Percentiles rank a stretch among this genome's conserved stretches.
phyloP scores from a whole-genome alignment of 352 stramenopile species.

The Phytopythium cucurbitacearum region DNA sequence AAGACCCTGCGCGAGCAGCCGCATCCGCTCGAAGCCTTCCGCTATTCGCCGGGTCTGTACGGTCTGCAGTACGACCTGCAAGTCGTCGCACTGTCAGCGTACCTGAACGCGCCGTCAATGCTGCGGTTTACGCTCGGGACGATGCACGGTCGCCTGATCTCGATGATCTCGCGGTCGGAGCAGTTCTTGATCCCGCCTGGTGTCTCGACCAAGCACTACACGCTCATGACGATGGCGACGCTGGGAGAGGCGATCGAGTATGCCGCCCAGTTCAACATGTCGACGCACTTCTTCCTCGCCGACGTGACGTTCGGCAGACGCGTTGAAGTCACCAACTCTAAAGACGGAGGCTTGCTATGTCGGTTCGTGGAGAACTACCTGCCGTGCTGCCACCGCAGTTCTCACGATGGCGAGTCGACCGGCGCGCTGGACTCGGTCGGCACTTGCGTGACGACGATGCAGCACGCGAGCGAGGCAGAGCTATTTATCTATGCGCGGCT shows the following conservation, averaged over 20 bases:
- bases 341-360: conserved; percentile 29
- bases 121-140: conserved; percentile 39
- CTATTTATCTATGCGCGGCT: conserved; percentile 35
- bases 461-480: conserved; percentile 19
- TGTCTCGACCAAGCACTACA: conserved; percentile 23
- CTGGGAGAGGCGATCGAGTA: conserved; percentile 22
- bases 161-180: conserved; percentile 33
- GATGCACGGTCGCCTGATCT: conserved; percentile 35
- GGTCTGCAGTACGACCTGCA: conserved; percentile 46
- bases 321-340: conserved; percentile 21
- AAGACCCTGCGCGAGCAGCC: not conserved
- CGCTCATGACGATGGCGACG: conserved; percentile 24
- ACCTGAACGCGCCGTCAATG: conserved; percentile 31
- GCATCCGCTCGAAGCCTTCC: conserved; percentile 20
- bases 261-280: conserved; percentile 28
- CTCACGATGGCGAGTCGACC: not conserved
- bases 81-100: conserved; percentile 31
- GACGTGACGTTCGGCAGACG: conserved; percentile 23
- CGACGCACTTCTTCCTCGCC: conserved; percentile 35
- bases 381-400: conserved; percentile 27
- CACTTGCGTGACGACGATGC: conserved; percentile 22
- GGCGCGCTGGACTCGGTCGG: conserved; percentile 5
- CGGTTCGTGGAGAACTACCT: conserved; percentile 30
- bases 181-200: conserved; percentile 24
- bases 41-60: conserved; percentile 24